Evolutionary conservation across 2,329 filamentous ascomycete species (phyloP), one percentile per base, ranked within the genome.

Genomic region (Cladosporium sp.): DNA sequence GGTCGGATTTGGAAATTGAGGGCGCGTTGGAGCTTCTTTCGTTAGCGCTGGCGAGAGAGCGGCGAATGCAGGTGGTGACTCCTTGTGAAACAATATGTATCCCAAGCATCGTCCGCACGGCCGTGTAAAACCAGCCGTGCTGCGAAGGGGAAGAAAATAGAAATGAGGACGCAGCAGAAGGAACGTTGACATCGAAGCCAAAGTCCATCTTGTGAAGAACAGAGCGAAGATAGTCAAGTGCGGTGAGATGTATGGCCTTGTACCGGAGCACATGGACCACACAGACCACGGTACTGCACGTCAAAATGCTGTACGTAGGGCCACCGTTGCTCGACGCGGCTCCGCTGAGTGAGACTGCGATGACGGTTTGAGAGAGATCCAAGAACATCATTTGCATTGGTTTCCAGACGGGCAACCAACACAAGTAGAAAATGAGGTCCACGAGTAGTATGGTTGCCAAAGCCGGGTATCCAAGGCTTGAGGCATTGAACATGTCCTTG

Each of bases 351-450:
- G 90, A 95, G 52, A 96, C 83, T 52, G 91, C 91, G 64, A 96
- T 95, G 65, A 96, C 89, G 52, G 92, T 88, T 70, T 96, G 92
- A 54, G 91, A 89, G 47, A 96, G 79, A 66, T 96, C 91, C 60
- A 96, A 78, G 52, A 92, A 86, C 64, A 95, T 85, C 64, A 89
- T 88, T 67, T 96, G 91, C 56, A 92, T 81, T 52, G 89, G 89
- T 27, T 84, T 84, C 88, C 88, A 95, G 55, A 95, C 78, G 60
- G 93, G 88, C 41, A 95, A 76, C 88, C 90, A 96, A 32, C 56
- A 58, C 56, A 93, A 76, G 56, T 92, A 75, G 60, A 96, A 78
- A 60, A 92, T 87, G 62, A 93, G 80, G 67, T 96, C 92, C 69
- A 95, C 86, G 57, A 89, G 85, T 51, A 92, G 73, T 57, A 95